These are phyloP conservation scores for Trichoderma atroviride DNA, from an alignment of 2,329 filamentous ascomycete species.

Conservation along the genomic window DNA sequence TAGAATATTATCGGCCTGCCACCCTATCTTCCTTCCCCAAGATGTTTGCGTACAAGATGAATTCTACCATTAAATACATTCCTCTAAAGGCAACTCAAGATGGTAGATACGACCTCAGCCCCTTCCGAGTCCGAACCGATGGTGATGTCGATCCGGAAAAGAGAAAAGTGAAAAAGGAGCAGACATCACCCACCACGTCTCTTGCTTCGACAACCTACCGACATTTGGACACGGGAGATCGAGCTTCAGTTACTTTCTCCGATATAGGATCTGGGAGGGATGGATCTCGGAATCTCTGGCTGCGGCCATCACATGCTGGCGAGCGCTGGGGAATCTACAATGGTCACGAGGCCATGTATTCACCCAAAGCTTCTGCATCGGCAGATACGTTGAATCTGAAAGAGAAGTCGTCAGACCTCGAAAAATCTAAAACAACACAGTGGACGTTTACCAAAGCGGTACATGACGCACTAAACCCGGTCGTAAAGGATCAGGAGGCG, in stretches of 20 bases:
- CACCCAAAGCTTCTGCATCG: slow-evolving; percentile 9
- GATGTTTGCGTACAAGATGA: slow-evolving; percentile 91
- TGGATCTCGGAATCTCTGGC: slow-evolving; percentile 58
- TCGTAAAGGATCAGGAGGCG: slow-evolving; percentile 73
- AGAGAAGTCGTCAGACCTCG: slow-evolving; percentile 61
- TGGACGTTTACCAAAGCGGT: slow-evolving; percentile 89
- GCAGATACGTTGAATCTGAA: slow-evolving; percentile 41
- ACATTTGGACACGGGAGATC: slow-evolving; percentile 43
- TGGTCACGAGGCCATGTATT: slow-evolving; percentile 6
- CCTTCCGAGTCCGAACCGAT: slow-evolving; percentile 78
- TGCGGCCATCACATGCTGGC: slow-evolving; percentile 52
- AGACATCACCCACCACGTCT: slow-evolving; percentile 68
- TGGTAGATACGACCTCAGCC: slow-evolving; percentile 80
- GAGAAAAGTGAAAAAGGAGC: slow-evolving; percentile 65
- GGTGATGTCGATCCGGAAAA: slow-evolving; percentile 62
- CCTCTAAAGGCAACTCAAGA: slow-evolving; percentile 73
- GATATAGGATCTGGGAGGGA: slow-evolving; percentile 48
- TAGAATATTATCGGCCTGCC: slow-evolving; percentile 91
- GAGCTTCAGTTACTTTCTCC: slow-evolving; percentile 44
- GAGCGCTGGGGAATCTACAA: slow-evolving; percentile 34
- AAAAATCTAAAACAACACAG: slow-evolving; percentile 81
- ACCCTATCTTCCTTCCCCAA: slow-evolving; percentile 88
- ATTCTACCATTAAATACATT: slow-evolving; percentile 82
- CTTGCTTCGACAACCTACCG: slow-evolving; percentile 39
- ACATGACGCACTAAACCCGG: slow-evolving; percentile 81